Base-by-base conservation (phyloP, 2,329 filamentous ascomycete species). In the Myriosclerotinia curreyana region DNA sequence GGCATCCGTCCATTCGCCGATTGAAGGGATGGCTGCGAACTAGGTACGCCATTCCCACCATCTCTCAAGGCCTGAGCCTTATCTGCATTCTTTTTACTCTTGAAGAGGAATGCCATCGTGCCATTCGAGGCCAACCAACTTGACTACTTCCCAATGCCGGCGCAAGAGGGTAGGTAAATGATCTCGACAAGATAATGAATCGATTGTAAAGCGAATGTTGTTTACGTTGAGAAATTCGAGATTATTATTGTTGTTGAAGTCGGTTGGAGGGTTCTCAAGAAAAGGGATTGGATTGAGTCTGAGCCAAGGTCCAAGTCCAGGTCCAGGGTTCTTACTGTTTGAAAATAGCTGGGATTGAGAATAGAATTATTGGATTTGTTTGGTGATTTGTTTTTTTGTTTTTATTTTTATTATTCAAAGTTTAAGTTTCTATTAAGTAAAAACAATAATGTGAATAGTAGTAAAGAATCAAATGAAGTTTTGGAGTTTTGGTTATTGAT, bases 41-140 rank as follows among this genome's bases (percentile, higher is more conserved):
- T 69, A 66, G 70, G 67, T 60, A 69, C 69, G 31, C 65, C 67
- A 65, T 67, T 68, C 9, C 60, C 60, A 44, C 65, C 67, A 56
- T 74, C 73, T 64, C 64, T 73, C 51, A 68, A 65, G 61, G 80
- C 78, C 69, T 83, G 75, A 64, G 78, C 79, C 74, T 86, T 84
- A 71, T 88, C 86, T 76, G 89, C 86, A 74, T 85, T 83, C 78
- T 91, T 92, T 79, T 92, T 92, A 64, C 87, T 90, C 77, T 91
- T 91, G 81, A 92, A 92, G 67, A 92, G 82, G 77, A 92, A 92
- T 70, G 89, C 87, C 89, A 92, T 92, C 77, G 76, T 77, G 74
- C 75, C 71, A 73, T 73, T 58, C 69, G 71, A 67, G 73, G 72
- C 72, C 65, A 67, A 64, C 70, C 60, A 69, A 67, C 65, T 67